These are phyloP conservation scores for Tricholoma saponaceum DNA, from an alignment of 768 basidiomycete genomes.

Conservation along the genomic window DNA sequence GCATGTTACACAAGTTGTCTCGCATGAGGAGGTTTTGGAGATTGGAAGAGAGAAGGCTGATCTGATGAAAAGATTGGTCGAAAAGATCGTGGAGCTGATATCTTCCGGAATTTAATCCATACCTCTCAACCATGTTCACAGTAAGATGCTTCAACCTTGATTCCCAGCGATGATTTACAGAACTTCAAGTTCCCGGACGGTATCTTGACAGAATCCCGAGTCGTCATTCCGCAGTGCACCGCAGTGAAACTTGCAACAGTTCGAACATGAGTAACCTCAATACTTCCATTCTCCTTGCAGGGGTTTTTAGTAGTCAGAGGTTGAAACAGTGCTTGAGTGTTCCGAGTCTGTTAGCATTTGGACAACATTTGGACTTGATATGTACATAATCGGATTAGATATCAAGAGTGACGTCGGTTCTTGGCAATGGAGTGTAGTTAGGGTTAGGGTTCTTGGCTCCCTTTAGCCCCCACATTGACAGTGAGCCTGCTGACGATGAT, in stretches of 20 bases:
- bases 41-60: conserved; percentile 66
- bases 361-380: no score
- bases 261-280: no score
- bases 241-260: no score
- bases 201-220: not conserved
- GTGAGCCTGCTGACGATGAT: conserved; percentile 14
- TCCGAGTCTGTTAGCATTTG: no score
- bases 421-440: not conserved
- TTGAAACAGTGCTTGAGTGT: no score
- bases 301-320: no score
- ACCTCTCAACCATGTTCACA: not conserved
- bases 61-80: conserved; percentile 68
- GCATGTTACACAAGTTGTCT: conserved; percentile 46
- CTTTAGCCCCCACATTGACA: not conserved
- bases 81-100: conserved; percentile 47
- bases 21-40: conserved; percentile 75
- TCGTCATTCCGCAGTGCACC: not conserved
- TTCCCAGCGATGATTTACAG: no score
- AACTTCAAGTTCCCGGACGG: no score
- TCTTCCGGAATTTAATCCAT: not conserved
- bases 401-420: no score
- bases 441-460: not conserved
- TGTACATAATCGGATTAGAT: no score
- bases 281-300: no score
- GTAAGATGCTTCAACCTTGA: no score